These are phyloP conservation scores for Strigomonas culicis DNA, from an alignment of 208 protist species.

Conservation along the genomic window DNA sequence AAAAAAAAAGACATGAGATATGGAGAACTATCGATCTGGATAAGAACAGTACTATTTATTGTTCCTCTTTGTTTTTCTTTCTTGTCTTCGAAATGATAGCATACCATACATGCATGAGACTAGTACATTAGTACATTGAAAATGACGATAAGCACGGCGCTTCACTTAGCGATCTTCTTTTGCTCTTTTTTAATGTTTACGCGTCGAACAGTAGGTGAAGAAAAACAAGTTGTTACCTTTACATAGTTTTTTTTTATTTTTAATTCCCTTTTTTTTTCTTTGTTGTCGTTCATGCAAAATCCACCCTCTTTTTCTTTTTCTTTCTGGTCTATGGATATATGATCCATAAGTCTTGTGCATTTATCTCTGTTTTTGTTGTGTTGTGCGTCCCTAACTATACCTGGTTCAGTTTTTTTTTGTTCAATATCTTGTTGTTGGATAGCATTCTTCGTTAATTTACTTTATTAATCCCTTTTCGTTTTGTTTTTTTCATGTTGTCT, in stretches of 20 bases:
- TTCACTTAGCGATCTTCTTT: too few relatives aligned
- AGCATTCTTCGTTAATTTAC: too few relatives aligned
- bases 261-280: conserved; percentile 8
- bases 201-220: neutral
- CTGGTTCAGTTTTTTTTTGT: neutral
- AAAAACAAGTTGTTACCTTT: neutral
- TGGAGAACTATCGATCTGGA: too few relatives aligned
- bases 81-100: conserved; percentile 4
- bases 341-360: neutral
- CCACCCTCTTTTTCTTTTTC: conserved; percentile 5
- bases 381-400: neutral
- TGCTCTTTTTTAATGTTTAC: conserved; percentile 9
- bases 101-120: too few relatives aligned
- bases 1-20: too few relatives aligned
- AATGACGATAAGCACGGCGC: too few relatives aligned
- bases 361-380: neutral
- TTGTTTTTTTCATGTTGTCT: too few relatives aligned
- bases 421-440: neutral
- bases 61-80: conserved; percentile 9
- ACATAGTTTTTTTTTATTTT: conserved; percentile 9
- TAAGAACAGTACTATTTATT: too few relatives aligned
- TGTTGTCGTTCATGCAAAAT: neutral
- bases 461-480: too few relatives aligned
- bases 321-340: conserved; percentile 2
- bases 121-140: too few relatives aligned